Percentiles rank a stretch among this genome's conserved stretches.
These are phyloP conservation scores for Claviceps africana DNA, from an alignment of 2,329 filamentous ascomycete species.

Conservation along the genomic window DNA sequence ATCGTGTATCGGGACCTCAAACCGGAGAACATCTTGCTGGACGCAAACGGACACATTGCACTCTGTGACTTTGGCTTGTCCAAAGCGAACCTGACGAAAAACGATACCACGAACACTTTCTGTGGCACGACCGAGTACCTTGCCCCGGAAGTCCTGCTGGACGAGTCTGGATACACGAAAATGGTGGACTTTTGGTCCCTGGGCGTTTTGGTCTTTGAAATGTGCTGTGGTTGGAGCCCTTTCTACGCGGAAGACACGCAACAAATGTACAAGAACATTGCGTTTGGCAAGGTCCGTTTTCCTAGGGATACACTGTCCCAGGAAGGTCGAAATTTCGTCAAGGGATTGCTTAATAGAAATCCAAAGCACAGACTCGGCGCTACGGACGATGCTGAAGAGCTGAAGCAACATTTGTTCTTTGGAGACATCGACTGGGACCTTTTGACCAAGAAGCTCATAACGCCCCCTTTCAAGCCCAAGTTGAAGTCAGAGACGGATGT, in stretches of 20 bases:
- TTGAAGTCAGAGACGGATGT: constrained; percentile 92
- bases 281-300: constrained; percentile 95
- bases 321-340: constrained; percentile 95
- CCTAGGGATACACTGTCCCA: constrained; percentile 86
- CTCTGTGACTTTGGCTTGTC: constrained; percentile 95
- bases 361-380: constrained; percentile 90
- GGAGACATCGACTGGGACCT: constrained; percentile 84
- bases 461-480: constrained; percentile 94
- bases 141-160: constrained; percentile 84
- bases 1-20: constrained; percentile 97
- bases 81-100: constrained; percentile 92
- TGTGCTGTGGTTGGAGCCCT: constrained; percentile 98
- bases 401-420: constrained; percentile 93
- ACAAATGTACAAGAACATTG: constrained; percentile 99
- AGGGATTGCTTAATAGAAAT: constrained; percentile 91
- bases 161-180: constrained; percentile 96
- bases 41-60: constrained; percentile 95
- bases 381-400: constrained; percentile 77
- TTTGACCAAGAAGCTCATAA: constrained; percentile 77
- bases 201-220: constrained; percentile 94
- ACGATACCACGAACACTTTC: constrained; percentile 97
- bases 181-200: constrained; percentile 99
- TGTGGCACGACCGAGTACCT: constrained; percentile 97
- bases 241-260: constrained; percentile 99
- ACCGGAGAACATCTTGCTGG: constrained; percentile 91